phyloP scores from a whole-genome alignment of 108 stramenopile genomes.

The Conticribra weissflogii region DNA sequence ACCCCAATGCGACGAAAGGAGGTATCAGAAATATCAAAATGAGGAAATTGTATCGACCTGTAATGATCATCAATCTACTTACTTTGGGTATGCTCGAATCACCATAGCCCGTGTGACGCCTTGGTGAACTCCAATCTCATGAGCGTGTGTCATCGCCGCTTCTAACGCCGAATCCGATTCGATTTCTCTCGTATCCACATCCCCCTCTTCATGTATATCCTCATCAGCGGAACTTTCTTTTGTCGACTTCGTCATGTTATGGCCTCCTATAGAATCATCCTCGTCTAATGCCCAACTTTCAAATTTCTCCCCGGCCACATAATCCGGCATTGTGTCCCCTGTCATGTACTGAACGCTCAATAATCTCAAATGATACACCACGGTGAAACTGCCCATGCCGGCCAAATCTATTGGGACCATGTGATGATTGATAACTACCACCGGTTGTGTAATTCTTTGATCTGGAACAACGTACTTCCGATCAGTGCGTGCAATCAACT shows the following conservation, averaged over 20 bases:
- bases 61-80: conserved; percentile 31
- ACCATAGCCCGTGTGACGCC: conserved; percentile 90
- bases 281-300: too few species aligned
- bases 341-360: conserved; percentile 88
- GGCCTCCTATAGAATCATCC: too few species aligned
- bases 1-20: background rate
- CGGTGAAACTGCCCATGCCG: conserved; percentile 62
- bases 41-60: too few species aligned
- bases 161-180: conserved; percentile 66
- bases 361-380: conserved; percentile 84
- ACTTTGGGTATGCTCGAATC: conserved; percentile 87
- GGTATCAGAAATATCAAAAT: background rate
- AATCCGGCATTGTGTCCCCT: conserved; percentile 58
- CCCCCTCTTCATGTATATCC: conserved; percentile 14
- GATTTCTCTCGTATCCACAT: conserved; percentile 1
- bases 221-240: conserved; percentile 8
- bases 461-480: conserved; percentile 34
- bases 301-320: conserved; percentile 40
- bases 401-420: conserved; percentile 76
- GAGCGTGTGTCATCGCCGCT: conserved; percentile 83
- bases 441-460: conserved; percentile 60
- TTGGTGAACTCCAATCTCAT: conserved; percentile 74
- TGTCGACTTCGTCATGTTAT: too few species aligned
- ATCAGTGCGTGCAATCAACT: conserved; percentile 63
- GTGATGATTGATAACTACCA: conserved; percentile 88